These are phyloP conservation scores for Aspergillus sclerotialis DNA, from an alignment of 2,329 filamentous ascomycete species.

Conservation along the genomic window DNA sequence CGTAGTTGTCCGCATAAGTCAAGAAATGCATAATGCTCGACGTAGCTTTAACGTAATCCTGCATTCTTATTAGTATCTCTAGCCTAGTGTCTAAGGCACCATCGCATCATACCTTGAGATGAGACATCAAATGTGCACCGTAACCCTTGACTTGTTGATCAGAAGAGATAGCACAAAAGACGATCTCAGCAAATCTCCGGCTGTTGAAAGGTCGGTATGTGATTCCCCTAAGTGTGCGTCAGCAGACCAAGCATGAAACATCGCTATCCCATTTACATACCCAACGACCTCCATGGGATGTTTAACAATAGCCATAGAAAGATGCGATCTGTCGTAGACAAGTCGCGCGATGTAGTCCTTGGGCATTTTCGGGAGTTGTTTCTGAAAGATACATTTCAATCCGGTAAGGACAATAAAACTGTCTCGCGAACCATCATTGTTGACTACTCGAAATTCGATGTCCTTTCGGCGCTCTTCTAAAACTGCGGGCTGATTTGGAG, in stretches of 20 bases:
- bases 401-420: slow-evolving; percentile 92
- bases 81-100: not conserved
- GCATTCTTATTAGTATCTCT: slow-evolving; percentile 5
- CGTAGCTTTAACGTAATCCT: slow-evolving; percentile 92
- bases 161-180: slow-evolving; percentile 95
- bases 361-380: slow-evolving; percentile 97
- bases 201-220: slow-evolving; percentile 92
- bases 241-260: slow-evolving; percentile 7
- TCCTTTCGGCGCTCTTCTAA: slow-evolving; percentile 89
- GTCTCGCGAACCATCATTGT: slow-evolving; percentile 84
- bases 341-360: slow-evolving; percentile 97
- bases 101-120: slow-evolving; percentile 62
- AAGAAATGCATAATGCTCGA: slow-evolving; percentile 97
- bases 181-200: slow-evolving; percentile 92
- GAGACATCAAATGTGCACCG: slow-evolving; percentile 94
- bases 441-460: slow-evolving; percentile 95
- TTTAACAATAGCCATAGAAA: slow-evolving; percentile 96
- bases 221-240: slow-evolving; percentile 61
- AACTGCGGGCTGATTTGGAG: slow-evolving; percentile 61
- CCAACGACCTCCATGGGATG: slow-evolving; percentile 88
- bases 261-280: slow-evolving; percentile 26
- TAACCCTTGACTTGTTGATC: slow-evolving; percentile 99
- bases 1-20: slow-evolving; percentile 97
- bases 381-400: slow-evolving; percentile 96
- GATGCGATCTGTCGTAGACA: slow-evolving; percentile 92